These are phyloP conservation scores for Rhodotorula sp. DNA, from an alignment of 1,284 basidiomycete species.

Conservation along the genomic window DNA sequence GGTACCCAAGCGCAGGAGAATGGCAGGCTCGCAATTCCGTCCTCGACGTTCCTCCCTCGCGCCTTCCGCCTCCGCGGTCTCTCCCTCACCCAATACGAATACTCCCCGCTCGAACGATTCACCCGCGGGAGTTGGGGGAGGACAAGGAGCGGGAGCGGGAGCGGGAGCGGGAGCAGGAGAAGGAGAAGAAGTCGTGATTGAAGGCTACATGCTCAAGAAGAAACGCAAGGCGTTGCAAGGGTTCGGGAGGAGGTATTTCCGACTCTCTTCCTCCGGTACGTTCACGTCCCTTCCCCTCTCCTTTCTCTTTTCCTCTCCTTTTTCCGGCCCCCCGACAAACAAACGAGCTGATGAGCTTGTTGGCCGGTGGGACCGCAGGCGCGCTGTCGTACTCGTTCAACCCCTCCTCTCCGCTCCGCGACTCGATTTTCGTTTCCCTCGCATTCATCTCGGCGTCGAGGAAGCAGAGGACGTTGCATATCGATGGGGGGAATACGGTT, in stretches of 20 bases:
- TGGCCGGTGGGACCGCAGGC: too few species aligned
- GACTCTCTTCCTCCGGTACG: slow-evolving; percentile 9
- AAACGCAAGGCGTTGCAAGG: slow-evolving; percentile 73
- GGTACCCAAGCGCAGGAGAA: too few species aligned
- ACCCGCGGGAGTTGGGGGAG: too few species aligned
- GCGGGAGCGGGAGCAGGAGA: not conserved
- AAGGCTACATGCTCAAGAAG: slow-evolving; percentile 40
- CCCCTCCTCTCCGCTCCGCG: slow-evolving; percentile 65
- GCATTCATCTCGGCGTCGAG: slow-evolving; percentile 69
- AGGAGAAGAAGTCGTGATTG: slow-evolving; percentile 15
- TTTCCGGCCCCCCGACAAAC: not conserved
- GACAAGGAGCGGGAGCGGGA: too few species aligned
- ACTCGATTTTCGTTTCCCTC: slow-evolving; percentile 63
- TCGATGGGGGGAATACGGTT: slow-evolving; percentile 69
- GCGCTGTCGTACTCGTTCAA: slow-evolving; percentile 71
- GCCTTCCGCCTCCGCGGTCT: not conserved
- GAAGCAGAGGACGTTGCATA: slow-evolving; percentile 67
- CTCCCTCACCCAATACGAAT: not conserved
- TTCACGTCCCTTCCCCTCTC: not conserved
- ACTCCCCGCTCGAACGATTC: too few species aligned
- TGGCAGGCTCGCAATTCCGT: not conserved
- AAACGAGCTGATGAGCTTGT: slow-evolving; percentile 38
- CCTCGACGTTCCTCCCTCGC: not conserved
- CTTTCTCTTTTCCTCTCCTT: not conserved
- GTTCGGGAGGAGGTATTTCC: slow-evolving; percentile 43